These are phyloP conservation scores for Aegilops bicornis DNA, from an alignment of 176 grass and related monocot species.

Conservation along the genomic window DNA sequence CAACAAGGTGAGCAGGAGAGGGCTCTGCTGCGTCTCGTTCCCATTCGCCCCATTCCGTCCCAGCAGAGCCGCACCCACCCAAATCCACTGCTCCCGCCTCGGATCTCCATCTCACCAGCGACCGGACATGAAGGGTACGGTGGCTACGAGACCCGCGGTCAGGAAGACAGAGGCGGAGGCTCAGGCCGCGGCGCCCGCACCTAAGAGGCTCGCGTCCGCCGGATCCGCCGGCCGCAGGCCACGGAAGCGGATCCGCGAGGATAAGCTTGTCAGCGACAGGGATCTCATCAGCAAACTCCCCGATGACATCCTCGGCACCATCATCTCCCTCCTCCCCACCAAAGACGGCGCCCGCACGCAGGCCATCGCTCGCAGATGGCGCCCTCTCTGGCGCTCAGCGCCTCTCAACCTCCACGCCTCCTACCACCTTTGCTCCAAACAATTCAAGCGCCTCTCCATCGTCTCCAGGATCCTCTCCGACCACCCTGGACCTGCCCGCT, in stretches of 20 bases:
- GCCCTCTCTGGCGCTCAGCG: not conserved
- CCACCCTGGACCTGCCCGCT: not conserved
- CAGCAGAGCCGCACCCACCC: too few relatives aligned
- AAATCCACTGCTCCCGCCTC: too few relatives aligned
- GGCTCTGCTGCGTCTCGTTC: too few relatives aligned
- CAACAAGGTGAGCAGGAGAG: too few relatives aligned
- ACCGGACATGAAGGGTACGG: not conserved
- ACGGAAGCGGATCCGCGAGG: not conserved
- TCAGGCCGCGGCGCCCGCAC: not conserved
- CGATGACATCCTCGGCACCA: not conserved
- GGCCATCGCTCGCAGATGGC: not conserved
- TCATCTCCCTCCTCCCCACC: not conserved
- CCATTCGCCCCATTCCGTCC: too few relatives aligned
- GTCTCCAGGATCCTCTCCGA: not conserved
- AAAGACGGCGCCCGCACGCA: not conserved
- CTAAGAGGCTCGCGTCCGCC: not conserved
- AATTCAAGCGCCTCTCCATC: not conserved
- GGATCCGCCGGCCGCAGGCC: not conserved
- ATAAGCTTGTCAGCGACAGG: not conserved
- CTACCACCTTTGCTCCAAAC: not conserved
- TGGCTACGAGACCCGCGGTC: too few relatives aligned
- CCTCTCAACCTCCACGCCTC: not conserved
- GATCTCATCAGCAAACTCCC: not conserved
- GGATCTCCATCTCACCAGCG: not conserved
- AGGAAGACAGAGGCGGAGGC: not conserved